Base-by-base conservation (phyloP, 495 filamentous ascomycete species). In the Hypoxylon subgilvum region DNA sequence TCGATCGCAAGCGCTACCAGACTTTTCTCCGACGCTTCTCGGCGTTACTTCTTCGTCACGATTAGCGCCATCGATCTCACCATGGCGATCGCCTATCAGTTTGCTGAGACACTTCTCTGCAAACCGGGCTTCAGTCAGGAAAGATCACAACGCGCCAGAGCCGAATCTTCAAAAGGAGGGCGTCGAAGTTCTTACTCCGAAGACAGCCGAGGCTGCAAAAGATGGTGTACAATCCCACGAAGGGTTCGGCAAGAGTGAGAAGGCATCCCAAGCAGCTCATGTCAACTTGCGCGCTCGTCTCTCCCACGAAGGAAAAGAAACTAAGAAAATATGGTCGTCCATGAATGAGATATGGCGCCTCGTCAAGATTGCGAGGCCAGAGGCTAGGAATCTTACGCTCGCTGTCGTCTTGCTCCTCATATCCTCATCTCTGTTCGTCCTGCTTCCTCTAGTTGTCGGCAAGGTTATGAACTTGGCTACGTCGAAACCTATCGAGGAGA, bases 391-490 rank as follows among this genome's bases (percentile, higher is more conserved):
- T 70, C 84, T 98, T n/a, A 77, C 78, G 9, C 74, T 86, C 21
- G 94, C 94, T 0, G 91, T 97, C 65, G 71, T 87, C 46, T 87
- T 94, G 69, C 80, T 98, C 44, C 74, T 97, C 25, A 76, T 96
- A 38, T 96, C 93, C 2, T 96, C 92, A 4, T 77, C 82, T 25
- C 89, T 98, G 56, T 94, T 91, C 23, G 95, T 97, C 86, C 90
- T 90, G 4, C 89, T 98, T 50, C 94, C 94, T 13, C 93, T 96
- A 65, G 95, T 92, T 0, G 96, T 98, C 59, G 94, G 94, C 18
- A 92, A 90, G 72, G 94, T 98, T 45, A 81, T 98, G 69, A 95
- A 98, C 74, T 81, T 90, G 32, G 89, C 91, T 21, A 90, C 88
- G 0, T 77, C 87, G 71, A 72, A 78, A 55, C 50, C 74, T 47